phyloP scores from a whole-genome alignment of 192 early-diverging fungal species.

The Backusella psychrophila region DNA sequence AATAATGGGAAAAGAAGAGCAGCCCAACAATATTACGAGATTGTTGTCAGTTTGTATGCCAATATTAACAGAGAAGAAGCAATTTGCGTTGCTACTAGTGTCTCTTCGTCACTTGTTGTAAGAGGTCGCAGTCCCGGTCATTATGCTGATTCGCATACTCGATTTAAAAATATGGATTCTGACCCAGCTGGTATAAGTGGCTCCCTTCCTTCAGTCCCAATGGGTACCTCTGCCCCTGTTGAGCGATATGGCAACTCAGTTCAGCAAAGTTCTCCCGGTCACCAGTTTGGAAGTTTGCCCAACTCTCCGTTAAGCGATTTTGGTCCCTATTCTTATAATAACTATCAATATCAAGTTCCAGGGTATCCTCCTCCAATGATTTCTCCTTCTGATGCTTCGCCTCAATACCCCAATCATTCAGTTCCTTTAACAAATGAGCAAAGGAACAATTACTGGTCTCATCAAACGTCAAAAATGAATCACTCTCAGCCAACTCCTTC shows the following conservation, averaged over 20 bases:
- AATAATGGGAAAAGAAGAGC: constrained; percentile 88
- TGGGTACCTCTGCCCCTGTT: not conserved
- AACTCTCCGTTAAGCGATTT: constrained; percentile 14
- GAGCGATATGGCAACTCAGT: not conserved
- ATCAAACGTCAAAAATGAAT: not conserved
- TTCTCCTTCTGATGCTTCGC: not conserved
- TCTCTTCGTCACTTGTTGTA: constrained; percentile 79
- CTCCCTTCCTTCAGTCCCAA: not conserved
- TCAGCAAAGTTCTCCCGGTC: not conserved
- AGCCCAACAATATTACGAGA: constrained; percentile 85
- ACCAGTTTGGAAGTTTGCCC: constrained; percentile 10
- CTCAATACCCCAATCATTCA: constrained; percentile 2
- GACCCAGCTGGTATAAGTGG: not conserved
- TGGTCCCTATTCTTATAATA: constrained; percentile 9
- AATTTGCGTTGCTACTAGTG: constrained; percentile 57
- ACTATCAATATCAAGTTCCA: constrained; percentile 1
- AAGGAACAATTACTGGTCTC: not conserved
- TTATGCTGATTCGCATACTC: constrained; percentile 56
- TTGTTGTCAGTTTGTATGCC: constrained; percentile 71
- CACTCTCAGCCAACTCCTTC: not conserved
- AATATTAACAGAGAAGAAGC: constrained; percentile 53
- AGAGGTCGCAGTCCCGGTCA: constrained; percentile 89
- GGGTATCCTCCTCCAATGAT: not conserved
- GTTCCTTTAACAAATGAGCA: not conserved
- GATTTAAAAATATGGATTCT: constrained; percentile 23